These are phyloP conservation scores for Pythium phragmitis DNA, from an alignment of 352 stramenopile species.

Conservation along the genomic window DNA sequence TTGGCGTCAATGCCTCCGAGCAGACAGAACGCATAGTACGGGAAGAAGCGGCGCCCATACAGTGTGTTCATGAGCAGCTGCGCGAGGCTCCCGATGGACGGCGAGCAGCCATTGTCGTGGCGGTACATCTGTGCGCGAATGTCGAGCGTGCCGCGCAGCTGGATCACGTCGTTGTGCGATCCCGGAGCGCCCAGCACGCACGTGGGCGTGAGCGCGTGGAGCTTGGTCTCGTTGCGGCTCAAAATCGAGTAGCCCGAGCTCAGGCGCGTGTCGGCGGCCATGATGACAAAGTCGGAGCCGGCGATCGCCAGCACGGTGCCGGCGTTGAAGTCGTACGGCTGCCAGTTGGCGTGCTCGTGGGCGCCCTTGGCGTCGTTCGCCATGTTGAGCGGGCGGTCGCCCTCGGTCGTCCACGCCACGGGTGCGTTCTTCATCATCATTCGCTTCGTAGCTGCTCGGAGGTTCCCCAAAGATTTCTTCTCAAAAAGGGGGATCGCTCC, in stretches of 20 bases:
- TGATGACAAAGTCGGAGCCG: conserved; percentile 95
- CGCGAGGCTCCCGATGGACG: conserved; percentile 91
- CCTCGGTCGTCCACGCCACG: conserved; percentile 67
- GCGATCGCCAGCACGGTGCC: conserved; percentile 91
- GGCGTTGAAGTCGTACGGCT: conserved; percentile 88
- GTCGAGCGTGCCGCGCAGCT: conserved; percentile 74
- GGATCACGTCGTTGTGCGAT: conserved; percentile 87
- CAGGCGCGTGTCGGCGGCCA: conserved; percentile 96
- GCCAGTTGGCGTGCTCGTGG: conserved; percentile 56
- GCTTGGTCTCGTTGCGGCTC: conserved; percentile 93
- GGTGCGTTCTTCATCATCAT: conserved; percentile 40
- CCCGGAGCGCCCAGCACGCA: conserved; percentile 74
- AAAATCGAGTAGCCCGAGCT: conserved; percentile 97
- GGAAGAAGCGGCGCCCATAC: conserved; percentile 98
- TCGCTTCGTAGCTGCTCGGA: conserved; percentile 1
- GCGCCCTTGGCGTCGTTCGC: conserved; percentile 26
- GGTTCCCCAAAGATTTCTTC: conserved; percentile 12
- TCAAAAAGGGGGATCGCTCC: conserved; percentile 5
- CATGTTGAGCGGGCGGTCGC: conserved; percentile 46
- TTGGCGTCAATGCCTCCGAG: conserved; percentile 96
- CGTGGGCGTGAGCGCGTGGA: conserved; percentile 72
- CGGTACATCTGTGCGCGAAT: conserved; percentile 88
- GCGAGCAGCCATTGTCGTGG: conserved; percentile 95
- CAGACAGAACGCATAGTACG: conserved; percentile 99
- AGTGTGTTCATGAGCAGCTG: conserved; percentile 98